Conservation (phyloP, 768 basidiomycete species). For the Calocybe gangraenosa region DNA sequence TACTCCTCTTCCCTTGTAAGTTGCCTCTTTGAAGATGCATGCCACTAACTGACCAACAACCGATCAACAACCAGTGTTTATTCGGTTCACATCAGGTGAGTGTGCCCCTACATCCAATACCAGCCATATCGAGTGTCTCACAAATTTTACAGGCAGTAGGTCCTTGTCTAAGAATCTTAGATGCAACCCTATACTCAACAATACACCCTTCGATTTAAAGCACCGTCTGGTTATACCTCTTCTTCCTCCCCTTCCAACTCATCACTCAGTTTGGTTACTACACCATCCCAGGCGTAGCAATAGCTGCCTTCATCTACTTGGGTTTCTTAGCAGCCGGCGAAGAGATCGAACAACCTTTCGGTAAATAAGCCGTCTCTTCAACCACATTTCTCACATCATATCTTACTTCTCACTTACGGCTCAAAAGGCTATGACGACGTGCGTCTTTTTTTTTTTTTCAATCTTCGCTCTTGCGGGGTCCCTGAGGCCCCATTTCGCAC, state of each 20-base stretch:
- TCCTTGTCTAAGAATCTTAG: not conserved
- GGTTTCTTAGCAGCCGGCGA: conserved; percentile 64
- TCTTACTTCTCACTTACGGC: not conserved
- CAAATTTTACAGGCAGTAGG: conserved; percentile 26
- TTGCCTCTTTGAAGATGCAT: conserved; percentile 9
- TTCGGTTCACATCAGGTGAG: conserved; percentile 56
- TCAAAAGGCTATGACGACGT: conserved; percentile 58
- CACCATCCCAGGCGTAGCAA: conserved; percentile 60
- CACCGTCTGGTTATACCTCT: conserved; percentile 70
- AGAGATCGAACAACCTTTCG: conserved; percentile 68
- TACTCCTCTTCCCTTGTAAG: conserved; percentile 64
- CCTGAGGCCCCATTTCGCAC: not conserved
- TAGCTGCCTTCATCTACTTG: conserved; percentile 73
- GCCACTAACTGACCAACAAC: conserved; percentile 1
- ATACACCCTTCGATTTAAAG: conserved; percentile 28
- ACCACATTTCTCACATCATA: not conserved
- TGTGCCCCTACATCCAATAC: not conserved
- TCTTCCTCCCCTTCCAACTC: conserved; percentile 76
- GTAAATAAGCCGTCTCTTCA: conserved; percentile 19
- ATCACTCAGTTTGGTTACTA: conserved; percentile 58
- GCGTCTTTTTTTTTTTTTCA: conserved; percentile 16
- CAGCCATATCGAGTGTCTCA: not conserved
- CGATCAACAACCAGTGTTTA: conserved; percentile 41
- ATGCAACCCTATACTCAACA: not conserved
- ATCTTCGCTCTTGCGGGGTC: not conserved